These are phyloP conservation scores for Arthromyces matolae DNA, from an alignment of 768 basidiomycete species.

Conservation along the genomic window DNA sequence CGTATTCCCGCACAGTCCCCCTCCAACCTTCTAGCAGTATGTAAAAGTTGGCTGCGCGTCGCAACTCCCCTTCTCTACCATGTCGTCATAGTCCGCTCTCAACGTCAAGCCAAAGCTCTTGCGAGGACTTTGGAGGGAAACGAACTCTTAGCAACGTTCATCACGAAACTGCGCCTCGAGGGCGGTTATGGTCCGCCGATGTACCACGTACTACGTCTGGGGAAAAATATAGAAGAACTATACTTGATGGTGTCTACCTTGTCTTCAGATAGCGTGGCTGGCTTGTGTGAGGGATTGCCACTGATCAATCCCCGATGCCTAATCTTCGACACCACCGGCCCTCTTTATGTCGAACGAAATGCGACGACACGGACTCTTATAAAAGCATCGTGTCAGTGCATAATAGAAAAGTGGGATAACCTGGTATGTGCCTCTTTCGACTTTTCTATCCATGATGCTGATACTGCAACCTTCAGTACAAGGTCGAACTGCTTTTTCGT, in stretches of 20 bases:
- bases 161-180: conserved; percentile 23
- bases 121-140: conserved; percentile 14
- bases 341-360: not conserved
- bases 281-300: conserved; percentile 4
- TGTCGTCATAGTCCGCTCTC: conserved; percentile 21
- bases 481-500: not conserved
- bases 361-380: conserved; percentile 1
- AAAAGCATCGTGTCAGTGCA: not conserved
- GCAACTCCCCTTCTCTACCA: conserved; percentile 22
- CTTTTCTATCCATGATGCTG: not conserved
- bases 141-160: conserved; percentile 16
- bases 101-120: conserved; percentile 20
- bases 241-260: not conserved
- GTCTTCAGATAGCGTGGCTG: conserved; percentile 1
- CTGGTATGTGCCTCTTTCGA: not conserved
- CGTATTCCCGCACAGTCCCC: conserved; percentile 1
- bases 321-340: not conserved
- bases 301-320: conserved; percentile 2
- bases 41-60: conserved; percentile 22
- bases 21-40: conserved; percentile 13
- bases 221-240: conserved; percentile 4
- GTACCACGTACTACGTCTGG: conserved; percentile 3
- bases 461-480: not conserved
- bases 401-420: not conserved
- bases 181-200: conserved; percentile 16